These are phyloP conservation scores for Ophiostoma australiae DNA, from an alignment of 2,329 filamentous ascomycete species.

Conservation along the genomic window DNA sequence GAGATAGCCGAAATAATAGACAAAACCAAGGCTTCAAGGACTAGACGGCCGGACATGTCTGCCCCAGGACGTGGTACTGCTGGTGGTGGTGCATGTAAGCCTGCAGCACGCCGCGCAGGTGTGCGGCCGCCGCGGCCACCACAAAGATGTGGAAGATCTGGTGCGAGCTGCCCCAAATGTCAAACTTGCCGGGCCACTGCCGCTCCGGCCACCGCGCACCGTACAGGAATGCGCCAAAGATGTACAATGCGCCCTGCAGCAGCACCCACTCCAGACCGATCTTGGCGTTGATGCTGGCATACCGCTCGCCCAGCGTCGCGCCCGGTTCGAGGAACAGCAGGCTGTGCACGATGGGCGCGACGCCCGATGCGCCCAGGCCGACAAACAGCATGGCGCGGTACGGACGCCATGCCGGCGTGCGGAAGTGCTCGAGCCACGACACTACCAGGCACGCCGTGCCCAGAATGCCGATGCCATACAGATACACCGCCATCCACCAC, in stretches of 20 bases:
- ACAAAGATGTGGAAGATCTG: conserved; percentile 95
- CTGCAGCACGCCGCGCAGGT: conserved; percentile 73
- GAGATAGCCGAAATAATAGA: background rate
- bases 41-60: conserved; percentile 40
- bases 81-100: conserved; percentile 75
- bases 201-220: conserved; percentile 83
- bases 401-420: conserved; percentile 75
- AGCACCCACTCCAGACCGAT: conserved; percentile 80
- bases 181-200: conserved; percentile 69
- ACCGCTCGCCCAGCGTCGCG: conserved; percentile 49
- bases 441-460: conserved; percentile 71
- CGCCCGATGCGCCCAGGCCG: conserved; percentile 73
- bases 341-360: conserved; percentile 79
- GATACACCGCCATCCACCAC: conserved; percentile 62
- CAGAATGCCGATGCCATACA: conserved; percentile 71
- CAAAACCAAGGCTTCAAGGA: background rate
- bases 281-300: conserved; percentile 58
- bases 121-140: conserved; percentile 71
- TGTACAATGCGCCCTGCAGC: conserved; percentile 76
- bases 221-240: conserved; percentile 79
- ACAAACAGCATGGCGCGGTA: conserved; percentile 89
- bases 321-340: conserved; percentile 35
- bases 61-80: conserved; percentile 50
- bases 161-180: conserved; percentile 89
- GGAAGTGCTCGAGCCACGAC: conserved; percentile 75